phyloP scores from a whole-genome alignment of 23 red algal genomes.

The Gracilaria vermiculophylla region DNA sequence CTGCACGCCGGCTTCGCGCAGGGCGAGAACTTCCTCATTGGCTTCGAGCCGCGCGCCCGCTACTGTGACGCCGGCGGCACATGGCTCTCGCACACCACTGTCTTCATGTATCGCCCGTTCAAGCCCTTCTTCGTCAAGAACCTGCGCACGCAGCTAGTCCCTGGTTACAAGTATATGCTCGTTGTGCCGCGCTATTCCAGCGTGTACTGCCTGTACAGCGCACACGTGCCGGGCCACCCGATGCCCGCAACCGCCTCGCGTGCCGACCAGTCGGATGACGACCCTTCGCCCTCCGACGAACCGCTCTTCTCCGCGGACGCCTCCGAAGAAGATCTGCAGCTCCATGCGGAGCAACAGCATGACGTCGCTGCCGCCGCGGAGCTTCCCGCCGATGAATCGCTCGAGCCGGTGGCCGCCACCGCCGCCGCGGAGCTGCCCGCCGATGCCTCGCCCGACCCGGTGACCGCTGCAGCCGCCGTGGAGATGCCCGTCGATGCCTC shows the following conservation, averaged over 20 bases:
- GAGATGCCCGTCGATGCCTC: not conserved
- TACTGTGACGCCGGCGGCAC: not conserved
- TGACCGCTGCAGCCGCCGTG: no score
- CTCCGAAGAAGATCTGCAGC: not conserved
- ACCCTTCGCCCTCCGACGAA: not conserved
- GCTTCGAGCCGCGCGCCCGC: not conserved
- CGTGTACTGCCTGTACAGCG: conserved; percentile 4
- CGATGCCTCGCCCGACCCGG: no score
- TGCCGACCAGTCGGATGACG: not conserved
- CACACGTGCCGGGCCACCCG: not conserved
- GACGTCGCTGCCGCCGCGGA: no score
- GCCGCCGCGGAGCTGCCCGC: no score
- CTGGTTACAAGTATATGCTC: not conserved
- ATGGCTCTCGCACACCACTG: not conserved
- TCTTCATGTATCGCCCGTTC: not conserved
- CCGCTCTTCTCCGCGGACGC: not conserved
- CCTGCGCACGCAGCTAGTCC: not conserved
- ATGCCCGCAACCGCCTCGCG: not conserved
- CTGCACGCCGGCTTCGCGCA: not conserved
- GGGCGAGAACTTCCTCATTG: not conserved
- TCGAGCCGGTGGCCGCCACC: not conserved
- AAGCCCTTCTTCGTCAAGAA: not conserved
- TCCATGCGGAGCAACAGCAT: no score
- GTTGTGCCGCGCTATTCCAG: not conserved
- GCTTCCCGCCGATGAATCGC: no score